Evolutionary conservation across 2,329 filamentous ascomycete genomes (phyloP).

Genomic region (Pestalotiopsis sp.): DNA sequence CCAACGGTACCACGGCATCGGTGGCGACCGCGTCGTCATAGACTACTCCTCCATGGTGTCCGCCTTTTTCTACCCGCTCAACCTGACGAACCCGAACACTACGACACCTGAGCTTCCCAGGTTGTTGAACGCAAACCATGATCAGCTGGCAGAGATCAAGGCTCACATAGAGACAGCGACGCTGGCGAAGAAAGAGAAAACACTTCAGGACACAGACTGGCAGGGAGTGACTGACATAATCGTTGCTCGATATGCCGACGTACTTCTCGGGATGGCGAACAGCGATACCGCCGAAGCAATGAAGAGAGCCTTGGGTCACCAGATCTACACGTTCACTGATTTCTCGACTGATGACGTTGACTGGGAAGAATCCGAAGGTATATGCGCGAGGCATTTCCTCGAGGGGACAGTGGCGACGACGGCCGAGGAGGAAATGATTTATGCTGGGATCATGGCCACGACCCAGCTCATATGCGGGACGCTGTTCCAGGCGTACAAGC

Average conservation of each 20-base stretch:
- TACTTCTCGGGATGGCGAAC: conserved; percentile 47
- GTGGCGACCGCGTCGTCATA: conserved; percentile 41
- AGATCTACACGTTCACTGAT: conserved; percentile 48
- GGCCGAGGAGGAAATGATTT: conserved; percentile 46
- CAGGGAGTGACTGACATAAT: conserved; percentile 69
- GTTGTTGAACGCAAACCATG: conserved; percentile 28
- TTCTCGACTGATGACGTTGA: conserved; percentile 36
- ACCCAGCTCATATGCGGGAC: conserved; percentile 22
- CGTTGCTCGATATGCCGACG: conserved; percentile 60
- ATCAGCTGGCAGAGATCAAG: conserved; percentile 39
- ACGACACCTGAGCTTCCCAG: conserved; percentile 36
- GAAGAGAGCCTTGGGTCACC: conserved; percentile 35
- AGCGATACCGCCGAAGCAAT: conserved; percentile 27
- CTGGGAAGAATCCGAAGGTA: conserved; percentile 40
- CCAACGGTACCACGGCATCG: conserved; percentile 49
- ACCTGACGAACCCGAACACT: conserved; percentile 46
- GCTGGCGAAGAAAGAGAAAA: conserved; percentile 2
- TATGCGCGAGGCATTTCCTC: conserved; percentile 52
- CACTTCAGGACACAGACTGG: conserved; percentile 55
- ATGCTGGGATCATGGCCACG: conserved; percentile 39
- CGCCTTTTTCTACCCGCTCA: conserved; percentile 53
- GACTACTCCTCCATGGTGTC: conserved; percentile 56
- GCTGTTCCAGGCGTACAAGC: conserved; percentile 30
- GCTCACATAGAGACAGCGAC: conserved; percentile 44
- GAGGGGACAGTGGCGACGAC: conserved; percentile 32